A percentile compares a stretch with the other conserved stretches of the same genome.
Evolutionary conservation across 1,284 basidiomycete genomes (phyloP).

Genomic region (Cryptococcus deneoformans): DNA sequence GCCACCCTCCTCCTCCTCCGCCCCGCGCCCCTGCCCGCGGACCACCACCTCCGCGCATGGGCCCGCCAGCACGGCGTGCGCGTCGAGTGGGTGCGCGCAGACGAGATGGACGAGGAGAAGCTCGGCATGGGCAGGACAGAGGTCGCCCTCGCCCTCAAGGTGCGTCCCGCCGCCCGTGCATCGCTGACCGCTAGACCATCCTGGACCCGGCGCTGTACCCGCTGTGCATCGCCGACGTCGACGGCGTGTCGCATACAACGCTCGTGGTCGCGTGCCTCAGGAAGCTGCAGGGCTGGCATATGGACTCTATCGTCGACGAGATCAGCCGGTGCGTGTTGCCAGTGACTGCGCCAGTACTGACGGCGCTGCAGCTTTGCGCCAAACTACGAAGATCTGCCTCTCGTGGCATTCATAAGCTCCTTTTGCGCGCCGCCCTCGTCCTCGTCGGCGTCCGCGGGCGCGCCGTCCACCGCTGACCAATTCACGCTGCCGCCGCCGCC

Average conservation of each 20-base stretch:
- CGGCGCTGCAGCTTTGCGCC: slow-evolving; percentile 32
- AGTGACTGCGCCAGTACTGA: not conserved
- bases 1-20: slow-evolving; percentile 58
- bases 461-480: slow-evolving; percentile 13
- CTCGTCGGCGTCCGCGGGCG: slow-evolving; percentile 13
- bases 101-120: slow-evolving; percentile 41
- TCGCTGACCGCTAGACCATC: slow-evolving; percentile 22
- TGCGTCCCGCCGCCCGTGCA: slow-evolving; percentile 7
- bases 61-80: slow-evolving; percentile 22
- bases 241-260: slow-evolving; percentile 46
- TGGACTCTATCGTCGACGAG: slow-evolving; percentile 39
- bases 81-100: slow-evolving; percentile 40
- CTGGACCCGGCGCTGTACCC: slow-evolving; percentile 38
- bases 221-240: slow-evolving; percentile 41
- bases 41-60: slow-evolving; percentile 30
- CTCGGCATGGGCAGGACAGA: slow-evolving; percentile 40
- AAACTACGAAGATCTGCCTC: slow-evolving; percentile 41
- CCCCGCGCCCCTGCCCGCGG: slow-evolving; percentile 49
- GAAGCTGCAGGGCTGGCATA: slow-evolving; percentile 45
- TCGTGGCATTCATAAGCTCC: slow-evolving; percentile 35
- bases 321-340: slow-evolving; percentile 32
- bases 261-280: slow-evolving; percentile 40
- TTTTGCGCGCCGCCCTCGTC: slow-evolving; percentile 25
- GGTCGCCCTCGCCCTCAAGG: slow-evolving; percentile 40
- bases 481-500: slow-evolving; percentile 34